These are phyloP conservation scores for Cryptosporidium felis DNA, from an alignment of 169 alveolate genomes.

Conservation along the genomic window DNA sequence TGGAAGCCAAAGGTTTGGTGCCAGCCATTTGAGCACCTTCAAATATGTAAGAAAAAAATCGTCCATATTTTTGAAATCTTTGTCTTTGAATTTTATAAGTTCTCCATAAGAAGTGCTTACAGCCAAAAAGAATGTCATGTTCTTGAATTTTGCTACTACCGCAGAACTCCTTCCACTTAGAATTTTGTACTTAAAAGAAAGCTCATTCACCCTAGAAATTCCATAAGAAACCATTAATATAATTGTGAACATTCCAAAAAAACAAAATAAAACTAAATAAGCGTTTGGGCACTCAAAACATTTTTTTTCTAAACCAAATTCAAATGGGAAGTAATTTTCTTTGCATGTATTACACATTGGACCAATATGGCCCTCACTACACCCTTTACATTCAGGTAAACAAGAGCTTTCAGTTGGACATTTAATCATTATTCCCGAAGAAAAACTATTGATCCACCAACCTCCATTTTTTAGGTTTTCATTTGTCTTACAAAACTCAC, in stretches of 20 bases:
- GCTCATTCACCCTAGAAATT: slow-evolving; percentile 37
- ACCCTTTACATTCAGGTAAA: slow-evolving; percentile 11
- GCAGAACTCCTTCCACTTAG: slow-evolving; percentile 32
- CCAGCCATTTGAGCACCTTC: slow-evolving; percentile 2
- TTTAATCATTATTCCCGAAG: slow-evolving; percentile 15
- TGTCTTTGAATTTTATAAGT: background rate
- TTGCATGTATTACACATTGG: slow-evolving; percentile 54
- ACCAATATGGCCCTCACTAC: slow-evolving; percentile 31
- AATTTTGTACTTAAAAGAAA: slow-evolving; percentile 30
- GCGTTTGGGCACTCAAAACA: slow-evolving; percentile 43
- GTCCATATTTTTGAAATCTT: background rate
- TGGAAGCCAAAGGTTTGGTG: slow-evolving; percentile 51
- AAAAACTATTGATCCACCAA: slow-evolving; percentile 18
- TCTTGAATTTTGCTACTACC: slow-evolving; percentile 31
- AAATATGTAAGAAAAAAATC: slow-evolving; percentile 28
- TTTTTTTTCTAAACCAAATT: background rate
- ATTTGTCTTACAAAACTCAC: background rate
- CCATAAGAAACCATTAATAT: slow-evolving; percentile 34
- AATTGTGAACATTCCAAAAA: background rate
- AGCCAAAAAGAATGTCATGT: slow-evolving; percentile 9
- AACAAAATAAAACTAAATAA: background rate
- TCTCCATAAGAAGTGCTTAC: slow-evolving; percentile 29
- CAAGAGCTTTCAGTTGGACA: slow-evolving; percentile 53
- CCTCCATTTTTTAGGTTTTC: slow-evolving; percentile 17
- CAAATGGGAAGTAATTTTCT: slow-evolving; percentile 2